A percentile compares a stretch with the other conserved stretches of the same genome.
phyloP scores from a whole-genome alignment of 306 rosid species.

The Heteromeles arbutifolia region DNA sequence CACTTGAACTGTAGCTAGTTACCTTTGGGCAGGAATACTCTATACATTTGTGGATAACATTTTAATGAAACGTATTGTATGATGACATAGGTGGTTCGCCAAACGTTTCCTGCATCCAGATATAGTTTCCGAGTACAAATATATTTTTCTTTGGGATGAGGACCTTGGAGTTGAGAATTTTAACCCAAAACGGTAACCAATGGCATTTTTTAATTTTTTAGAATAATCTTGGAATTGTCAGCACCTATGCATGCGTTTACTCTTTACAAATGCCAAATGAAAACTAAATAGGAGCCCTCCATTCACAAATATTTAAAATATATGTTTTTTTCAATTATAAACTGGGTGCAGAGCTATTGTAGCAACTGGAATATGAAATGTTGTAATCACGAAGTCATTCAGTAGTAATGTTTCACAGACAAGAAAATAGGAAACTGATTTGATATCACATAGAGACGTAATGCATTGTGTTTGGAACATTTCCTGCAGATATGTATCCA shows the following conservation, averaged over 20 bases:
- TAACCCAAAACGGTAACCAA: conserved; percentile 52
- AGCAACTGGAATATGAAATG: neutral
- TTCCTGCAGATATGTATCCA: conserved; percentile 62
- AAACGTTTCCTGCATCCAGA: conserved; percentile 96
- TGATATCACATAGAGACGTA: neutral
- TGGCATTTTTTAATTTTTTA: neutral
- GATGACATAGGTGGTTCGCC: conserved; percentile 78
- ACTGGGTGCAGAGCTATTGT: neutral
- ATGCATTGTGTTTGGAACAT: conserved; percentile 5
- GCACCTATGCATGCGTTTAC: too few species aligned
- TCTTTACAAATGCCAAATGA: too few species aligned
- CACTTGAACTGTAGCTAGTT: neutral
- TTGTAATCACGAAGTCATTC: neutral
- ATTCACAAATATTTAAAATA: too few species aligned
- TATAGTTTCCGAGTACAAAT: conserved; percentile 63
- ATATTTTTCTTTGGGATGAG: conserved; percentile 95
- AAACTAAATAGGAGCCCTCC: too few species aligned
- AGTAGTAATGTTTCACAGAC: neutral
- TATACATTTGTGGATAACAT: neutral
- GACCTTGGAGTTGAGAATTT: conserved; percentile 88
- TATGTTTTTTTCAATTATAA: neutral
- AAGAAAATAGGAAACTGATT: neutral
- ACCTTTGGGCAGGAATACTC: neutral
- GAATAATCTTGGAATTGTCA: neutral
- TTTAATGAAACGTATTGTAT: conserved; percentile 4